Evolutionary conservation across 108 stramenopile species (phyloP).

Genomic region (Skeletonema potamos): DNA sequence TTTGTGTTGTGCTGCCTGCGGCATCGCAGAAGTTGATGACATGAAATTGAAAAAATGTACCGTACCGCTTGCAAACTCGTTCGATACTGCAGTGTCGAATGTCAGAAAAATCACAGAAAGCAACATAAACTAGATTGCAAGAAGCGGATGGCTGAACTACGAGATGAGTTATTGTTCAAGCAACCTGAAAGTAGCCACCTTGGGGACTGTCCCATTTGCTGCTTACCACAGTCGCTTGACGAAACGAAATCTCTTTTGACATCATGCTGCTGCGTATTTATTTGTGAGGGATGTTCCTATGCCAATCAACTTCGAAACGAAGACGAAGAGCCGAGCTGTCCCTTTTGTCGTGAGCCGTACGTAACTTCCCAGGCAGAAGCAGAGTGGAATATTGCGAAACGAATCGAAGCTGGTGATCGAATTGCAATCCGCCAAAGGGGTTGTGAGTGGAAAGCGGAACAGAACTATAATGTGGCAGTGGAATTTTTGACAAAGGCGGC

Average conservation of each 20-base stretch:
- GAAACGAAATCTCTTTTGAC: background rate
- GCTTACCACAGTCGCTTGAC: background rate
- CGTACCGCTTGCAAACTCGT: background rate
- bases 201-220: constrained; percentile 1
- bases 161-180: background rate
- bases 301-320: background rate
- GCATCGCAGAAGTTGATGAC: background rate
- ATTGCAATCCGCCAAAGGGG: background rate
- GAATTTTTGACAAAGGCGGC: background rate
- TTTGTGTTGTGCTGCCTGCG: background rate
- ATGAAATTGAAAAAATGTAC: constrained; percentile 1
- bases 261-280: background rate
- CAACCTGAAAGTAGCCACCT: constrained; percentile 1
- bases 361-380: background rate
- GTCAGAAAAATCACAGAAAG: background rate
- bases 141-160: background rate
- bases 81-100: background rate
- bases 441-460: background rate
- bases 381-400: background rate
- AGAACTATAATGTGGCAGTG: background rate
- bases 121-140: background rate
- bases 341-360: background rate
- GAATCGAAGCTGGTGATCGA: background rate
- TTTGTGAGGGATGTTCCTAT: background rate
- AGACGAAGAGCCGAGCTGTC: background rate